A percentile compares a stretch with the other conserved stretches of the same genome.
phyloP scores from a whole-genome alignment of 1,139 yeast genomes.

The Yamadazyma aaseri region DNA sequence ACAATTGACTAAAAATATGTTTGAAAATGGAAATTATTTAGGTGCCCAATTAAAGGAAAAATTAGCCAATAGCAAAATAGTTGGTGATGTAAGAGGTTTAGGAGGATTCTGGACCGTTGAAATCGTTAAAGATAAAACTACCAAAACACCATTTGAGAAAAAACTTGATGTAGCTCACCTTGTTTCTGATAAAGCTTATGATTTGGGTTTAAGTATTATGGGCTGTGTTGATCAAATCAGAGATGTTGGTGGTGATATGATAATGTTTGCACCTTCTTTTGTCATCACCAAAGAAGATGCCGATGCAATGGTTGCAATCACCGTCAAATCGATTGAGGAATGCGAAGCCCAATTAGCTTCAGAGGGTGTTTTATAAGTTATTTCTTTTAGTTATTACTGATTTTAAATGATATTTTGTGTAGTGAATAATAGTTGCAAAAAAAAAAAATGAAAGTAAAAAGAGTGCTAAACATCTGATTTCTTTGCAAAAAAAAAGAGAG shows the following conservation, averaged over 20 bases:
- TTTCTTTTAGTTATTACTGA: no score
- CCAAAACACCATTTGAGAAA: constrained; percentile 47
- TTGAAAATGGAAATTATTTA: constrained; percentile 43
- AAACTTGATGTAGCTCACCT: constrained; percentile 29
- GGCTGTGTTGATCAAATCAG: constrained; percentile 36
- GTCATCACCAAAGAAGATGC: constrained; percentile 46
- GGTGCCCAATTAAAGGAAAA: constrained; percentile 41
- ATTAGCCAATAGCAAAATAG: constrained; percentile 28
- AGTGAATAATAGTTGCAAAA: constrained; percentile 3
- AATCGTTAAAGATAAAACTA: constrained; percentile 47
- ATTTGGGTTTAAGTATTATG: constrained; percentile 45
- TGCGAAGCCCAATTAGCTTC: constrained; percentile 12
- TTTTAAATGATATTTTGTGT: not conserved
- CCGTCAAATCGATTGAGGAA: constrained; percentile 9
- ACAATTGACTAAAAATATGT: constrained; percentile 47
- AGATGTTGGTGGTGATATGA: constrained; percentile 45
- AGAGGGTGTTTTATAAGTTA: constrained; percentile 7
- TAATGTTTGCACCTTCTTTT: constrained; percentile 51
- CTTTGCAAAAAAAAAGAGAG: no score
- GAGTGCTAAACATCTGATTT: no score
- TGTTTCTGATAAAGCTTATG: constrained; percentile 34
- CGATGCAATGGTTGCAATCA: constrained; percentile 34
- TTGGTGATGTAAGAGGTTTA: constrained; percentile 60
- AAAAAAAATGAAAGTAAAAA: no score
- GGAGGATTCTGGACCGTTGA: constrained; percentile 65